Percentiles rank a stretch among this genome's conserved stretches.
Evolutionary conservation across 257 asterid genomes (phyloP).

Genomic region (Rehmannia glutinosa): DNA sequence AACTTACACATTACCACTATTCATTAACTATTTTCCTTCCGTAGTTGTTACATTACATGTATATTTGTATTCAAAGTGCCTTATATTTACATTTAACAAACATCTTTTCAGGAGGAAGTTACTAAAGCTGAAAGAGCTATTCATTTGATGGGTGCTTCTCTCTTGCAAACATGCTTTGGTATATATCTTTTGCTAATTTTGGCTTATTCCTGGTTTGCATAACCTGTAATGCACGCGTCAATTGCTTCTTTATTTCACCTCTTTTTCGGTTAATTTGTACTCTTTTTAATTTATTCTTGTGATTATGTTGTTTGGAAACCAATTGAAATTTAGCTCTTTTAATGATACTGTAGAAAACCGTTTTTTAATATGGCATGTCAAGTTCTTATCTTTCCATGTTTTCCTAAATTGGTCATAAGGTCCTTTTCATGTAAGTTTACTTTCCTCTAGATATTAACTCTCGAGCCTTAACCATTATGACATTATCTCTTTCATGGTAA

Average conservation of each 20-base stretch:
- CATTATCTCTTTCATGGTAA: too few species aligned
- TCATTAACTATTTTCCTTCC: neutral
- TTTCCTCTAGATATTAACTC: too few species aligned
- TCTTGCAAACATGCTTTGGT: slow-evolving; percentile 69
- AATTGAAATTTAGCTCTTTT: neutral
- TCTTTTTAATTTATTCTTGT: neutral
- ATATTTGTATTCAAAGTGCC: neutral
- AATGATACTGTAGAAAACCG: neutral
- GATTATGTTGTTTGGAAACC: neutral
- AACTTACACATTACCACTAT: neutral
- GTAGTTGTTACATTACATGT: neutral
- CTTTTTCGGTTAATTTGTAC: neutral
- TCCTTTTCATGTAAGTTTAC: neutral
- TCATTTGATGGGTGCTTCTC: slow-evolving; percentile 77
- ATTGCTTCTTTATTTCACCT: neutral
- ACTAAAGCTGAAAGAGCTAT: slow-evolving; percentile 76
- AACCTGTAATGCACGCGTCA: neutral
- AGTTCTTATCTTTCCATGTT: neutral
- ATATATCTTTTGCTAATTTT: slow-evolving; percentile 20
- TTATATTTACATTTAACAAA: neutral
- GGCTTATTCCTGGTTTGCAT: too few species aligned
- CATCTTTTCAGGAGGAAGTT: slow-evolving; percentile 71
- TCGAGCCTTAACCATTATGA: too few species aligned
- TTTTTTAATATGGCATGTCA: neutral
- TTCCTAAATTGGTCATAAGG: neutral